These are phyloP conservation scores for Salvia rosmarinus DNA, from an alignment of 257 asterid species.

Conservation along the genomic window DNA sequence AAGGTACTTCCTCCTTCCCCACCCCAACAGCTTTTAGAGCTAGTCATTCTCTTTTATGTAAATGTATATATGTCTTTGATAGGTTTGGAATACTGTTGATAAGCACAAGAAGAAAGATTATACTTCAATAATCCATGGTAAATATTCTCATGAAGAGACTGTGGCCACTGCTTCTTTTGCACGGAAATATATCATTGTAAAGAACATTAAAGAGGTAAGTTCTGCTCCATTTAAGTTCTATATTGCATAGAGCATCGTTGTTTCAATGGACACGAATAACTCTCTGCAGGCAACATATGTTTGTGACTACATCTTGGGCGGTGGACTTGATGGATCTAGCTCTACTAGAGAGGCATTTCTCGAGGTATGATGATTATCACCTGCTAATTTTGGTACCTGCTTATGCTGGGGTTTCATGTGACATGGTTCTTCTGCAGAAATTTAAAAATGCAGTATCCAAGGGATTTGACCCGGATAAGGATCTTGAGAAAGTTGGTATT, in stretches of 20 bases:
- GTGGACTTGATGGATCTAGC: slow-evolving; percentile 94
- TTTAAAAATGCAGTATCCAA: slow-evolving; percentile 77
- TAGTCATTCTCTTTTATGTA: slow-evolving; percentile 8
- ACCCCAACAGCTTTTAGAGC: background rate
- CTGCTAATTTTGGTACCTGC: background rate
- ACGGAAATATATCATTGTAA: slow-evolving; percentile 74
- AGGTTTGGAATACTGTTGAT: slow-evolving; percentile 96
- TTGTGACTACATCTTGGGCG: slow-evolving; percentile 92
- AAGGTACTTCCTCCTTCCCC: slow-evolving; percentile 55
- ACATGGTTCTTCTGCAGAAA: slow-evolving; percentile 60
- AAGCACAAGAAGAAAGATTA: slow-evolving; percentile 96
- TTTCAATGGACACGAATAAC: background rate
- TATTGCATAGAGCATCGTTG: background rate
- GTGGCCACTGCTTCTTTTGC: slow-evolving; percentile 99
- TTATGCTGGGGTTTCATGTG: slow-evolving; percentile 31
- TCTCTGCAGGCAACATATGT: slow-evolving; percentile 84
- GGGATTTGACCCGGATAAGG: slow-evolving; percentile 89
- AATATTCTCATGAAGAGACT: slow-evolving; percentile 91
- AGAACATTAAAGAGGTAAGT: slow-evolving; percentile 89
- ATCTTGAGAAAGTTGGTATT: slow-evolving; percentile 84
- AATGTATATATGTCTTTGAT: slow-evolving; percentile 2
- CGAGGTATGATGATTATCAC: slow-evolving; percentile 53
- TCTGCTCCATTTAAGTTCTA: background rate
- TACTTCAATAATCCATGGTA: slow-evolving; percentile 93
- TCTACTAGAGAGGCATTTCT: slow-evolving; percentile 92